Evolutionary conservation across 208 protist species (phyloP).

Genomic region (Trypanosoma cruzi): DNA sequence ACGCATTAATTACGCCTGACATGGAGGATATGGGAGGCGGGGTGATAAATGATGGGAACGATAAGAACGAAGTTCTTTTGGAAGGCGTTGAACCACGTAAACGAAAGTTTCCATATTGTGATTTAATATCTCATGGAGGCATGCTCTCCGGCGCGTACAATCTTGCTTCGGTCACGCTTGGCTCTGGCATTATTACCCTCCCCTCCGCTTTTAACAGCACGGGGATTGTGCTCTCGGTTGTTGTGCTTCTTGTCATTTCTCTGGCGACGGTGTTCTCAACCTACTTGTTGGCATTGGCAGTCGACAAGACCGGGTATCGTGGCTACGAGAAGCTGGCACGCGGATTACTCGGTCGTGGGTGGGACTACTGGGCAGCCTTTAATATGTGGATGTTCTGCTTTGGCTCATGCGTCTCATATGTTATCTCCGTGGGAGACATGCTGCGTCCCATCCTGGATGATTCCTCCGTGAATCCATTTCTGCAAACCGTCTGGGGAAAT

Average conservation of each 20-base stretch:
- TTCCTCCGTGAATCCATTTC: constrained; percentile 22
- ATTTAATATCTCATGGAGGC: constrained; percentile 37
- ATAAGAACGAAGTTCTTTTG: neutral
- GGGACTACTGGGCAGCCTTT: constrained; percentile 47
- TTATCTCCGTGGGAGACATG: constrained; percentile 56
- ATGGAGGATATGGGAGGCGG: neutral
- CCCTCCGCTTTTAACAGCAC: constrained; percentile 57
- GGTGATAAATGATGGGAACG: neutral
- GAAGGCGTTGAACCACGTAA: constrained; percentile 15
- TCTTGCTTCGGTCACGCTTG: constrained; percentile 60
- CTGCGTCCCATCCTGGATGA: neutral
- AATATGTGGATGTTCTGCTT: constrained; percentile 66
- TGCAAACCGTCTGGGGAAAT: constrained; percentile 25
- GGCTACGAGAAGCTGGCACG: constrained; percentile 57
- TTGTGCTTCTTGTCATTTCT: constrained; percentile 35
- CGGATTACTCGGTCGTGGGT: constrained; percentile 37
- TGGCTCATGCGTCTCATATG: constrained; percentile 55
- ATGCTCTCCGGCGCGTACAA: constrained; percentile 51
- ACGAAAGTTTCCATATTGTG: neutral
- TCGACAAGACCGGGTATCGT: constrained; percentile 41
- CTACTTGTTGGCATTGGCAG: constrained; percentile 43
- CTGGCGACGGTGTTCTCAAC: constrained; percentile 59
- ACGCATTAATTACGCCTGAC: neutral
- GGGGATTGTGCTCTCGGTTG: constrained; percentile 40
- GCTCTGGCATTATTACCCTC: constrained; percentile 59